phyloP scores from a whole-genome alignment of 306 rosid genomes.

The Nissolia schottii region DNA sequence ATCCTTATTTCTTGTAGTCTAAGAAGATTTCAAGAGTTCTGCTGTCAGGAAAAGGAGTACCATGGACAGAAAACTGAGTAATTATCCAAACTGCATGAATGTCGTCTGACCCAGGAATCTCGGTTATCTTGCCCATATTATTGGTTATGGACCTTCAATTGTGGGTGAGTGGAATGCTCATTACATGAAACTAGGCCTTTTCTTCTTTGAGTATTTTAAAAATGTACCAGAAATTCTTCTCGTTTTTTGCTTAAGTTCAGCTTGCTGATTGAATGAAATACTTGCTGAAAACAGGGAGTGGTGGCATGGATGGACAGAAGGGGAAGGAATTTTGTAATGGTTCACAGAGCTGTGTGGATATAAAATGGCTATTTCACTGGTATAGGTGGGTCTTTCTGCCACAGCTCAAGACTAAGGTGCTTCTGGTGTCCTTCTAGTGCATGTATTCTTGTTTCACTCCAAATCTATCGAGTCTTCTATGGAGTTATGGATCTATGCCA shows the following conservation, averaged over 20 bases:
- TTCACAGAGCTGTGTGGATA: conserved; percentile 36
- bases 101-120: conserved; percentile 2
- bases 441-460: conserved; percentile 11
- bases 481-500: conserved; percentile 29
- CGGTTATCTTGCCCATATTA: neutral
- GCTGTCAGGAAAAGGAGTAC: conserved; percentile 29
- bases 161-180: conserved; percentile 18
- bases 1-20: conserved; percentile 47
- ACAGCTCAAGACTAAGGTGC: conserved; percentile 25
- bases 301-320: neutral
- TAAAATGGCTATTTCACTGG: conserved; percentile 20
- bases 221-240: neutral
- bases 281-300: conserved; percentile 12
- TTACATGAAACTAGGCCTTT: neutral
- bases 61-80: neutral
- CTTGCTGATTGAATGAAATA: neutral
- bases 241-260: neutral
- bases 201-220: neutral
- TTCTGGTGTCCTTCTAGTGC: conserved; percentile 28
- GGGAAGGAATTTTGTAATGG: neutral
- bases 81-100: conserved; percentile 1
- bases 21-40: conserved; percentile 54
- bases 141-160: neutral
- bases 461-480: conserved; percentile 10
- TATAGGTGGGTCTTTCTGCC: conserved; percentile 29